Base-by-base conservation (phyloP, 1,284 basidiomycete genomes). In the Grifola frondosa region DNA sequence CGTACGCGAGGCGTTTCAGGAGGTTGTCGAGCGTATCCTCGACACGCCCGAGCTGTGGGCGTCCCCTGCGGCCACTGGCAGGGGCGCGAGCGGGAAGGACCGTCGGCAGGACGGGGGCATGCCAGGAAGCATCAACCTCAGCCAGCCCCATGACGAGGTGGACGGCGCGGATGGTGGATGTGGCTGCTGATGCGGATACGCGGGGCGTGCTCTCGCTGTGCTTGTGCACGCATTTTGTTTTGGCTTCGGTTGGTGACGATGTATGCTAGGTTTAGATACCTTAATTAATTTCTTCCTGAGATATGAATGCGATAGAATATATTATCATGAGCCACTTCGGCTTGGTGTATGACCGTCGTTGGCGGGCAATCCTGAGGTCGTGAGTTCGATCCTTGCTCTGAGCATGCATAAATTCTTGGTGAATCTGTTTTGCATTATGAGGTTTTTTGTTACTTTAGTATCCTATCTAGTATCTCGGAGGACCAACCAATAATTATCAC, bases 1-100 rank as follows among this genome's bases (percentile, higher is more conserved):
- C 10, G 92, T 95, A 3, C 74, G 75, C 24, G 86, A 91, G 37
- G 81, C 86, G 2, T 96, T 97, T 62, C 74, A 81, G 46, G 84
- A 87, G 44, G 79, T 95, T 6, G 91, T 95, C 10, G 77, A 78
- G 58, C 75, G 77, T 66, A 61, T 84, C 46, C 44, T 86, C 30
- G 81, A 84, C 34, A 84, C 83, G 1, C 81, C 82, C 0, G 84
- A 83, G 61, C 64, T 88, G 28, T 86, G 84, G 83, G 75, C 69
- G 20, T 58, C 70, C 20, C 33, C 34, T 25, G 44, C 19, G 23
- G 33, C 36, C 40, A 48, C 36, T 35, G 37, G 35, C 26, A 32
- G 39, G 7, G 37, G 40, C 11, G 8, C 39, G 9, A 45, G 40
- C 23, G 34, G 34, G 19, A 37, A 46, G n/a, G 23, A 42, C 30